Evolutionary conservation across 129 eudicot species (phyloP), one percentile per base, ranked within the genome.

Genomic region (Kitagawia praeruptora): DNA sequence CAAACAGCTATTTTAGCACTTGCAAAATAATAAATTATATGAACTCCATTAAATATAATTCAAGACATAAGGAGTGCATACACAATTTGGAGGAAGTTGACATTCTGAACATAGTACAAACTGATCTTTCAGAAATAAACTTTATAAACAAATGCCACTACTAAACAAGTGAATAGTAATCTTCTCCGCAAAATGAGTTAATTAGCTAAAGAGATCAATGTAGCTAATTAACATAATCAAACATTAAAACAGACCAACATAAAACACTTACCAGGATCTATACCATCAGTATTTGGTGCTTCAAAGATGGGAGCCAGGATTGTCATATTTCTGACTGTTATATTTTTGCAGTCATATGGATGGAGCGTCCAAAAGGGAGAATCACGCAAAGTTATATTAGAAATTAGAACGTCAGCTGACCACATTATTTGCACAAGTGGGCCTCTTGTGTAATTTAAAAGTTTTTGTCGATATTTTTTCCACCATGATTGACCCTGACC

Each of bases 401-500:
- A 85, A 53, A 95, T 95, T 73, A 92, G 70, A 81, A 95, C 90
- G 85, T 95, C 96, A 31, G 87, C 85, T 39, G 98, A 95, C 87
- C 89, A 95, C 98, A 95, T 95, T 75, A 95, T 95, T 81, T 95
- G 98, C 80, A 95, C 88, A 84, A 95, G 98, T 5, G 98, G 97
- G 67, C 98, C 98, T 66, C 98, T 86, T 1, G 98, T 95, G 83
- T 91, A 83, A 84, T 95, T 95, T 56, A 95, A 96, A 83, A 92
- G 94, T 90, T 89, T 95, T 75, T 86, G 90, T 6, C 88, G 85
- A 58, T 87, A 90, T 78, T 89, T 90, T 78, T 84, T 90, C 98
- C 98, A 95, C 98, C 98, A 95, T 87, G 91, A 79, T 89, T 88
- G 90, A 78, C 98, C 98, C 87, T 95, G 98, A 14, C 98, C 98